Base-by-base conservation (phyloP, 495 filamentous ascomycete genomes). In the Glarea lozoyensis region DNA sequence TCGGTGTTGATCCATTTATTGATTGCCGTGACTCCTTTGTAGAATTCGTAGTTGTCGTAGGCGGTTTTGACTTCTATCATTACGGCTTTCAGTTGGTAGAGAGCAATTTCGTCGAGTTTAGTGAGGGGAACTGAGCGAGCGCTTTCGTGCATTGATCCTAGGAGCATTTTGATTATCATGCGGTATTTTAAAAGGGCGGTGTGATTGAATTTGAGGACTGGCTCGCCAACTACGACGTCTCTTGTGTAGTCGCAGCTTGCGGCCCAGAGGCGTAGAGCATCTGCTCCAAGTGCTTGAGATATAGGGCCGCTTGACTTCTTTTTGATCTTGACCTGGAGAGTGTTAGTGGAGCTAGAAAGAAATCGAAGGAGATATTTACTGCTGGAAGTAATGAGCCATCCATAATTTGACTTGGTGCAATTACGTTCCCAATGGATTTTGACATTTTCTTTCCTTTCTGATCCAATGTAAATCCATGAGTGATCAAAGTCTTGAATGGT, bases 371-470 rank as follows among this genome's bases (percentile, higher is more conserved):
- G 13, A 2, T 20, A 18, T 19, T 22, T 40, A 48, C 42, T 4
- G 78, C 72, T 13, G 79, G 76, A 4, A 84, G 58, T 2, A 93
- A 67, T 7, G 79, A 63, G 24, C 88, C 90, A 30, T 84, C 74
- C 64, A 94, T 89, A 51, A 98, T 88, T 46, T 93, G 65, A 35
- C 78, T 71, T 0, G 92, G 88, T 0, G 76, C 69, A 42, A 96
- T 77, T 33, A 82, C 73, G 56, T 99, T 97, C n/a, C 93, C 92
- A 12, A 94, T 66, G 2, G 87, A 94, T 60, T 99, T 99, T 59
- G 88, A 94, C 92, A 99, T 99, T 58, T 99, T 99, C 48, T 82
- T 86, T 17, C 90, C 90, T 10, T 82, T 63, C 45, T 84, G 73
- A 49, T 97, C 90, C 1, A 99, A 70, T 2, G 85, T 89, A 54